A percentile compares a stretch with the other conserved stretches of the same genome.
These are phyloP conservation scores for Tricholoma sp. DNA, from an alignment of 768 basidiomycete species.

Conservation along the genomic window DNA sequence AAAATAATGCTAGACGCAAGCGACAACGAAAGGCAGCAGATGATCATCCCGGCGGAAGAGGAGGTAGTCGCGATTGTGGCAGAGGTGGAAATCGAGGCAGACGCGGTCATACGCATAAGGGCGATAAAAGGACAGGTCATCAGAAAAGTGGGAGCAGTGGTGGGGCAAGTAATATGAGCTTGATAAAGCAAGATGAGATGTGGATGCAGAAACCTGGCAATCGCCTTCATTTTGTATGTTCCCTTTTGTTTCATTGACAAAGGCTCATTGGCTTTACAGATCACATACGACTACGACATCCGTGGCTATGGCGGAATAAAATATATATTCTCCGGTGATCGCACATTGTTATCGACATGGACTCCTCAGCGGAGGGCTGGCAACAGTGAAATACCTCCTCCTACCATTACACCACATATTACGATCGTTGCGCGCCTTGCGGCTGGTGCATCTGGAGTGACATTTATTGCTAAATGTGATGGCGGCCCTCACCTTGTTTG, in stretches of 20 bases:
- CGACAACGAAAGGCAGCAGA: not conserved
- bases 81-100: not conserved
- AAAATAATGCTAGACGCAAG: not conserved
- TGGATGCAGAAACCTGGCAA: slow-evolving; percentile 1
- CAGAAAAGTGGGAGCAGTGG: not conserved
- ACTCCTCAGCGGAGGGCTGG: not conserved
- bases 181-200: not conserved
- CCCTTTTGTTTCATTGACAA: not conserved
- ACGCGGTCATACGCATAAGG: not conserved
- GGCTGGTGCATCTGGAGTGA: not conserved
- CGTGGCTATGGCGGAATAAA: not conserved
- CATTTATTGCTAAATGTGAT: slow-evolving; percentile 1
- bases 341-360: not conserved
- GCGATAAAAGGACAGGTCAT: not conserved
- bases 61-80: not conserved
- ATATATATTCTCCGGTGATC: not conserved
- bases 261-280: not conserved
- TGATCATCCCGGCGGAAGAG: not conserved
- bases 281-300: slow-evolving; percentile 1
- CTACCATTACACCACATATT: not conserved
- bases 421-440: not conserved
- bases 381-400: not conserved
- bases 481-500: not conserved
- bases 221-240: not conserved
- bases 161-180: not conserved